Evolutionary conservation across 2,329 filamentous ascomycete genomes (phyloP).

Genomic region (Fusarium zealandicum): DNA sequence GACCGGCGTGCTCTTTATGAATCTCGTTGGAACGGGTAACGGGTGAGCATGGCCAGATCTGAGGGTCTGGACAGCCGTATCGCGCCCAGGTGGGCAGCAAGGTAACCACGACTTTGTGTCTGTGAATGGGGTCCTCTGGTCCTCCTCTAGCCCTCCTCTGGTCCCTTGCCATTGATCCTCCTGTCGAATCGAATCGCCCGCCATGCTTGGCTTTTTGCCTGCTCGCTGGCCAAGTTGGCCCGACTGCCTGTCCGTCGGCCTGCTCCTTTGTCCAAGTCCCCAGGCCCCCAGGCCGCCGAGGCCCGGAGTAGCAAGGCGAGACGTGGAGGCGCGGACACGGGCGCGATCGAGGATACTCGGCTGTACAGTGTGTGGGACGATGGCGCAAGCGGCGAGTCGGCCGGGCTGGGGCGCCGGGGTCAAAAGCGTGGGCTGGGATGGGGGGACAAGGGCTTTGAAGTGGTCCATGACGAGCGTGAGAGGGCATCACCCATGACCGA

Average conservation of each 20-base stretch:
- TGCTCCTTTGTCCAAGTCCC: conserved; percentile 15
- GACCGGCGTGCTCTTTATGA: conserved; percentile 29
- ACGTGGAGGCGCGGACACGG: conserved; percentile 40
- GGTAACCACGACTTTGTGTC: conserved; percentile 18
- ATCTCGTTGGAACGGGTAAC: conserved; percentile 17
- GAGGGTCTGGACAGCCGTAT: conserved; percentile 9
- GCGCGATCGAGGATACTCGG: conserved; percentile 40
- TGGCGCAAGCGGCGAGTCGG: conserved; percentile 41
- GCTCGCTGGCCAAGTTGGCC: conserved; percentile 10
- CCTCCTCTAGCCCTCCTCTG: not conserved
- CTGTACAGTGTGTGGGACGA: conserved; percentile 44
- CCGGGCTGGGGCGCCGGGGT: conserved; percentile 37
- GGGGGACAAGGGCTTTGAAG: conserved; percentile 35
- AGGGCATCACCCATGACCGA: conserved; percentile 27
- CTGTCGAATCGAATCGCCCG: conserved; percentile 13
- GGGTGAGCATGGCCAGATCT: conserved; percentile 15
- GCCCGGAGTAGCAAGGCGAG: conserved; percentile 38
- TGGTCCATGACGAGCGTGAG: conserved; percentile 39
- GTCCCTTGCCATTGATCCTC: conserved; percentile 25
- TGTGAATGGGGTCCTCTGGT: conserved; percentile 16
- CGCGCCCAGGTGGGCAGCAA: conserved; percentile 18
- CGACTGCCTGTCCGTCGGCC: conserved; percentile 15
- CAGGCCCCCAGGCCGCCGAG: conserved; percentile 12
- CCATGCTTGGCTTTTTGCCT: conserved; percentile 26
- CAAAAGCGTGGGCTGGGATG: conserved; percentile 33